These are phyloP conservation scores for Chlamydomonas applanata DNA, from an alignment of 139 green algal species.

Conservation along the genomic window DNA sequence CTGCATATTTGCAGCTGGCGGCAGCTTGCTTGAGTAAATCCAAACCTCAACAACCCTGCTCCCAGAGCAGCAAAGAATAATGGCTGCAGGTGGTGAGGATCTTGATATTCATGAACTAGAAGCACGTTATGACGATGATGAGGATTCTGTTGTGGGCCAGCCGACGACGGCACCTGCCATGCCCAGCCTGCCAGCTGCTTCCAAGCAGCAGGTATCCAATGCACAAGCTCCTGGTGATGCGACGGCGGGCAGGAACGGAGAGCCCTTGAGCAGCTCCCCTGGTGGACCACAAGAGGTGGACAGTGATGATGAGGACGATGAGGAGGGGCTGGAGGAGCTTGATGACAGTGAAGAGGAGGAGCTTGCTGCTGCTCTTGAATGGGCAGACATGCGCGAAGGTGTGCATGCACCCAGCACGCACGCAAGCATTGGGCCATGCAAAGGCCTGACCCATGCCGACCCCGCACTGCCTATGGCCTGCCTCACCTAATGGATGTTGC, in stretches of 20 bases:
- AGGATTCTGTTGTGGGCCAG: slow-evolving; percentile 5
- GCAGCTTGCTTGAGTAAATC: too few relatives aligned
- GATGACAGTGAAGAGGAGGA: slow-evolving; percentile 3
- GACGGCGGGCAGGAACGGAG: too few relatives aligned
- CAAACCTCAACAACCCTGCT: too few relatives aligned
- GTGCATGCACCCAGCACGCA: background rate
- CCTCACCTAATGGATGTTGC: too few relatives aligned
- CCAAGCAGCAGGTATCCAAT: background rate
- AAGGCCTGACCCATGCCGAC: too few relatives aligned
- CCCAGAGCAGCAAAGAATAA: too few relatives aligned
- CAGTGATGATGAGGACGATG: background rate
- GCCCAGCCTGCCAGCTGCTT: background rate
- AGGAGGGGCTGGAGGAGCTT: too few relatives aligned
- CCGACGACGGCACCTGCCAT: background rate
- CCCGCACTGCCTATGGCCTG: too few relatives aligned
- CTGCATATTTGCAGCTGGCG: too few relatives aligned
- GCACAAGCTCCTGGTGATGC: too few relatives aligned
- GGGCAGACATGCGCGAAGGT: slow-evolving; percentile 73
- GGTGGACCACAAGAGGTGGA: too few relatives aligned
- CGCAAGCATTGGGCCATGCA: background rate
- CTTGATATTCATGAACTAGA: background rate
- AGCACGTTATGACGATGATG: slow-evolving; percentile 18
- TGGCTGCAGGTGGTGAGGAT: background rate
- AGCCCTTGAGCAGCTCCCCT: too few relatives aligned
- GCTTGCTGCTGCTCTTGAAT: slow-evolving; percentile 57